A percentile compares a stretch with the other conserved stretches of the same genome.
phyloP scores from a whole-genome alignment of 352 stramenopile genomes.

The Thraustotheca clavata region DNA sequence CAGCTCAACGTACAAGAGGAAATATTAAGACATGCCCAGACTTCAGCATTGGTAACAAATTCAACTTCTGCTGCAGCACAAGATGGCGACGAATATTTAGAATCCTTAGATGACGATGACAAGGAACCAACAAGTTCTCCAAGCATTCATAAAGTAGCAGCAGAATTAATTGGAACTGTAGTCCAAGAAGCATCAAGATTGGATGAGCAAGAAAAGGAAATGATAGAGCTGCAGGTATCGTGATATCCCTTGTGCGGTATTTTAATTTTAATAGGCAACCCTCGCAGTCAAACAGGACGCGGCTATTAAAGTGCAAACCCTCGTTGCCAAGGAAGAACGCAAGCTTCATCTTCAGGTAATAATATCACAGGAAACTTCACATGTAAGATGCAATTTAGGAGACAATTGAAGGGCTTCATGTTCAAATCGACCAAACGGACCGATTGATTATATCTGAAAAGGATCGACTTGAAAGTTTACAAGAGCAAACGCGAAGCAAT shows the following conservation, averaged over 20 bases:
- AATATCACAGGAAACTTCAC: background rate
- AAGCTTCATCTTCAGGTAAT: background rate
- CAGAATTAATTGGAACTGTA: background rate
- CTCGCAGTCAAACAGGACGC: slow-evolving; percentile 6
- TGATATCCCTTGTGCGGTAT: background rate
- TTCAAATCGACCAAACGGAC: slow-evolving; percentile 8
- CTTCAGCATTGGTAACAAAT: background rate
- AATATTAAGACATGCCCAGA: background rate
- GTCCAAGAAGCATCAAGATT: slow-evolving; percentile 5
- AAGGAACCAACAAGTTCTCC: background rate
- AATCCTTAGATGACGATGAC: slow-evolving; percentile 9
- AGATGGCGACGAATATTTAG: background rate
- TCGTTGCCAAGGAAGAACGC: slow-evolving; percentile 10
- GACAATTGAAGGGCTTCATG: background rate
- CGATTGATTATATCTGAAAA: background rate
- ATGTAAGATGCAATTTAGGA: background rate
- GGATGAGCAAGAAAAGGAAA: slow-evolving; percentile 4
- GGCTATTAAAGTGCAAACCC: background rate
- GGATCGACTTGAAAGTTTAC: background rate
- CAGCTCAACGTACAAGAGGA: slow-evolving; percentile 9
- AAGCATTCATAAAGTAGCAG: background rate
- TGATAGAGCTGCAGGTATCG: slow-evolving; percentile 6
- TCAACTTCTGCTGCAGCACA: background rate
- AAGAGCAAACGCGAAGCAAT: background rate
- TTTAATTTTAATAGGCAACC: background rate